Conservation (phyloP, 768 basidiomycete species). For the Auricularia cornea region DNA sequence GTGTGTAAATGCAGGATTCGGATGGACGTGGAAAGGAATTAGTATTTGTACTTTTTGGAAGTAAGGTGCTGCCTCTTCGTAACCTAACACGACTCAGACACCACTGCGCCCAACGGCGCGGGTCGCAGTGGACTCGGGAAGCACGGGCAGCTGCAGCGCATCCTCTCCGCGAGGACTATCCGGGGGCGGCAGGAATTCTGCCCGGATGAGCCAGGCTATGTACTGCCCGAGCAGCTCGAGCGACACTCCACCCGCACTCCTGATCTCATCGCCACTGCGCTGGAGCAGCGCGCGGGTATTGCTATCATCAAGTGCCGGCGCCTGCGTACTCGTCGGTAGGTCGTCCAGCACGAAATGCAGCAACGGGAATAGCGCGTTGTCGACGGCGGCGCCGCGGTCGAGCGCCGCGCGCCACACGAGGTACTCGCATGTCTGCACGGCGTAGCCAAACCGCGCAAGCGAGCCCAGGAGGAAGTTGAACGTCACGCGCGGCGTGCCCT, state of each 20-base stretch:
- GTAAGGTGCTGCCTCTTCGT: not conserved
- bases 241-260: conserved; percentile 54
- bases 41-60: not conserved
- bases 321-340: conserved; percentile 91
- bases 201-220: conserved; percentile 84
- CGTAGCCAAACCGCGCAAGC: conserved; percentile 72
- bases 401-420: conserved; percentile 84
- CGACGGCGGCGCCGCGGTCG: conserved; percentile 90
- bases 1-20: too few species aligned
- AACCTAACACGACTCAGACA: not conserved
- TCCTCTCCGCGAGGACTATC: not conserved
- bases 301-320: conserved; percentile 79
- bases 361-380: conserved; percentile 95
- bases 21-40: too few species aligned
- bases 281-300: conserved; percentile 65
- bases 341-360: conserved; percentile 97
- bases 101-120: conserved; percentile 4
- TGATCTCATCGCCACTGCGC: conserved; percentile 31
- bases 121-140: not conserved
- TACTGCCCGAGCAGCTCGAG: conserved; percentile 70
- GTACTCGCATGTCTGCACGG: conserved; percentile 75
- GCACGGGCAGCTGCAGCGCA: conserved; percentile 1
- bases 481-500: conserved; percentile 76
- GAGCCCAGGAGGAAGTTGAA: conserved; percentile 81
- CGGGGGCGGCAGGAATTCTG: conserved; percentile 66